Conservation (phyloP, 345 rosid genomes). For the Brassica juncea region DNA sequence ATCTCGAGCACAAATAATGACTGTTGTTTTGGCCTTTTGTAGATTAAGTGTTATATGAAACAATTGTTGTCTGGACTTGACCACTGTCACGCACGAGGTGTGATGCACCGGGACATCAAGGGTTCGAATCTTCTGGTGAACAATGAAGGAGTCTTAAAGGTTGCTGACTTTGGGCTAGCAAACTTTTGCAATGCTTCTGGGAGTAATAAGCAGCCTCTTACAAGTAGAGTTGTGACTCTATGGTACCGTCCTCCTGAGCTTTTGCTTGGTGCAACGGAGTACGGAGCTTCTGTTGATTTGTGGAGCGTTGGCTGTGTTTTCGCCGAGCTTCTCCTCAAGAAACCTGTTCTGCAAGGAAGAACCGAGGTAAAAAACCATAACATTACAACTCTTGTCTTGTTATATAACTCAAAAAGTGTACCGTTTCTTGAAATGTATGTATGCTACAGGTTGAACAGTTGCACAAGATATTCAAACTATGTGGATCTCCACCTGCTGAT, state of each 20-base stretch:
- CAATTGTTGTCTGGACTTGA: conserved; percentile 86
- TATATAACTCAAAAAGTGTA: conserved; percentile 4
- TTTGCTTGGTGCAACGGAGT: conserved; percentile 83
- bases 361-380: conserved; percentile 68
- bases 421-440: background rate
- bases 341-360: conserved; percentile 88
- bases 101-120: conserved; percentile 95
- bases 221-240: conserved; percentile 92
- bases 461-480: conserved; percentile 94
- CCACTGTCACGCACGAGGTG: conserved; percentile 86
- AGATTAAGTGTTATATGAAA: conserved; percentile 94
- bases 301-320: conserved; percentile 99
- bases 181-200: conserved; percentile 56
- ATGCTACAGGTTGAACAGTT: conserved; percentile 79
- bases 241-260: conserved; percentile 99
- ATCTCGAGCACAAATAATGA: background rate
- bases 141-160: conserved; percentile 80
- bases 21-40: conserved; percentile 28
- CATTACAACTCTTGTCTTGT: background rate
- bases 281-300: conserved; percentile 85
- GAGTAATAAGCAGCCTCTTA: conserved; percentile 61
- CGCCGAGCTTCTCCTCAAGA: conserved; percentile 80
- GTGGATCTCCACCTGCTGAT: conserved; percentile 94
- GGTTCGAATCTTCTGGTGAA: conserved; percentile 96
- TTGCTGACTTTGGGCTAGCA: conserved; percentile 95